Conservation (phyloP, 1,139 yeast species). For the Taphrina communis region DNA sequence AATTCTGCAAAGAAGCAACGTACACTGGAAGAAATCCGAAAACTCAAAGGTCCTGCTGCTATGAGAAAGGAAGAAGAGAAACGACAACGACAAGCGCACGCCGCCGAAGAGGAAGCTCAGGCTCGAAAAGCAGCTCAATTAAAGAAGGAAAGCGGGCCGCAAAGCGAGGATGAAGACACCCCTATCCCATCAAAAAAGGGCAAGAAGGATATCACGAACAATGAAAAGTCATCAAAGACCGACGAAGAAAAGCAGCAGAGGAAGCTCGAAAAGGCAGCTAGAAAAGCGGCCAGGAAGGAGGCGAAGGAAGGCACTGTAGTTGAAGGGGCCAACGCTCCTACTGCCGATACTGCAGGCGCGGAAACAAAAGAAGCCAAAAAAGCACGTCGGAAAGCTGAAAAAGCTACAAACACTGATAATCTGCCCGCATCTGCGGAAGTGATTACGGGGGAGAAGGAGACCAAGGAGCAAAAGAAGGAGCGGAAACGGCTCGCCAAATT, state of each 20-base stretch:
- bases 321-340: neutral
- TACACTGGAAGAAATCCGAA: conserved; percentile 31
- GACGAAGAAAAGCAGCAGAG: conserved; percentile 14
- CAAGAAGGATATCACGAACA: conserved; percentile 20
- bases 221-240: neutral
- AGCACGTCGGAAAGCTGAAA: conserved; percentile 28
- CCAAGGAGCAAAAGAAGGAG: conserved; percentile 24
- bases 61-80: conserved; percentile 35
- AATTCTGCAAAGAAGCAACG: conserved; percentile 27
- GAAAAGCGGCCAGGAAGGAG: conserved; percentile 32
- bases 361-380: conserved; percentile 31
- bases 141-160: neutral
- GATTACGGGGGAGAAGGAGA: conserved; percentile 11
- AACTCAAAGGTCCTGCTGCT: conserved; percentile 34
- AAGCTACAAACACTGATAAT: conserved; percentile 16
- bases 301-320: conserved; percentile 2
- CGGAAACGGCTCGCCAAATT: conserved; percentile 21
- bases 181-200: conserved; percentile 22
- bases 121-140: conserved; percentile 1
- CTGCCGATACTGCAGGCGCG: neutral
- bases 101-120: conserved; percentile 9
- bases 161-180: conserved; percentile 18
- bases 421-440: conserved; percentile 10
- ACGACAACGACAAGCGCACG: conserved; percentile 15
- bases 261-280: conserved; percentile 32